Conservation (phyloP, 129 eudicot genomes). For the Centrapalus pauciflorus region DNA sequence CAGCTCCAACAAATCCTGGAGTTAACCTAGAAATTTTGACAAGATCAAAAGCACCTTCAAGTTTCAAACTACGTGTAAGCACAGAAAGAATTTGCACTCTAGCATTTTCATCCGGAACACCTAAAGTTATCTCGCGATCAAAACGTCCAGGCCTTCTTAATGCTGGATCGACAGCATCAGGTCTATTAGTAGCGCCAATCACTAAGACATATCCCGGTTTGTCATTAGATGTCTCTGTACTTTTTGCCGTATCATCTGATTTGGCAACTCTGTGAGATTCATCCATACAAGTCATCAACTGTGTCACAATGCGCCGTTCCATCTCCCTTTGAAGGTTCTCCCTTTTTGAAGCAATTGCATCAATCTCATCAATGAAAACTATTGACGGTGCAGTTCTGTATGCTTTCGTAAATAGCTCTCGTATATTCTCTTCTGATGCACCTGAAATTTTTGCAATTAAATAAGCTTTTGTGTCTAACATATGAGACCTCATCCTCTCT, state of each 20-base stretch:
- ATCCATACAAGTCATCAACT: conserved; percentile 87
- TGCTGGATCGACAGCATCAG: conserved; percentile 92
- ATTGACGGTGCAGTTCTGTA: conserved; percentile 90
- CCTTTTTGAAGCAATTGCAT: conserved; percentile 93
- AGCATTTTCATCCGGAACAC: conserved; percentile 85
- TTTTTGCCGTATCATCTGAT: conserved; percentile 25
- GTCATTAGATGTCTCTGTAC: conserved; percentile 29
- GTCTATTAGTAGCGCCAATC: conserved; percentile 95
- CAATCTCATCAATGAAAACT: conserved; percentile 93
- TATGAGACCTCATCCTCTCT: background rate
- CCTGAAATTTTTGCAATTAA: conserved; percentile 40
- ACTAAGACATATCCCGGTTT: conserved; percentile 69
- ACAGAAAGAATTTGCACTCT: conserved; percentile 65
- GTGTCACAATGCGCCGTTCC: conserved; percentile 76
- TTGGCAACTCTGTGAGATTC: conserved; percentile 50
- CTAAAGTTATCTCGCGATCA: conserved; percentile 70
- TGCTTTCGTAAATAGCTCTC: conserved; percentile 85
- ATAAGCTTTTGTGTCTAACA: background rate
- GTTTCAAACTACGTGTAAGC: conserved; percentile 54
- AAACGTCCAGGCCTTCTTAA: conserved; percentile 89
- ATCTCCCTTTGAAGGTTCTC: conserved; percentile 53
- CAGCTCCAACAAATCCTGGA: conserved; percentile 87
- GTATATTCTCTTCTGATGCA: conserved; percentile 90
- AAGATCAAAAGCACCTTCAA: conserved; percentile 69
- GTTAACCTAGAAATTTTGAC: conserved; percentile 59